Evolutionary conservation across 345 rosid genomes (phyloP).

Genomic region (Gossypium raimondii): DNA sequence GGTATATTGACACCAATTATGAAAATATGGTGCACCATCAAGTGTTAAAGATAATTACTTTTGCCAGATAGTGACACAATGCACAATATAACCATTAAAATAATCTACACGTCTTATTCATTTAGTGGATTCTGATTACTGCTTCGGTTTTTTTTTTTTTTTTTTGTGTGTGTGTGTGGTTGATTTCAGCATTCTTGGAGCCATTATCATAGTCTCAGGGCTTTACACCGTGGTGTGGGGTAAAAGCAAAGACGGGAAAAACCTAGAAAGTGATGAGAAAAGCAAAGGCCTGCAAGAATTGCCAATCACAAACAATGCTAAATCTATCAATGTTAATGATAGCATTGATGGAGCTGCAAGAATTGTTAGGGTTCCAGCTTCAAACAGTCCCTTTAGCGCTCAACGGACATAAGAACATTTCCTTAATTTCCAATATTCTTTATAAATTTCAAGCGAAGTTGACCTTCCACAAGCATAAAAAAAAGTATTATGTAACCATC

Average conservation of each 20-base stretch:
- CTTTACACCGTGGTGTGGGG: slow-evolving; percentile 90
- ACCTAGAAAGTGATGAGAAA: slow-evolving; percentile 27
- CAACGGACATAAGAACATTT: neutral
- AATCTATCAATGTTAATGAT: neutral
- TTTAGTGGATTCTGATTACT: neutral
- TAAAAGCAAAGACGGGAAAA: slow-evolving; percentile 59
- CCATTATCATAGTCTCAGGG: slow-evolving; percentile 66
- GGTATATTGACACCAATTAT: slow-evolving; percentile 35
- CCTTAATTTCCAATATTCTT: neutral
- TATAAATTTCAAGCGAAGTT: neutral
- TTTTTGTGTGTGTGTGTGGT: neutral
- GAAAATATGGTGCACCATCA: neutral
- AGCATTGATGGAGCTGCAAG: neutral
- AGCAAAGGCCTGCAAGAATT: slow-evolving; percentile 8
- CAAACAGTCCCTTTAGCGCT: neutral
- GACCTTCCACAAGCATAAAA: neutral
- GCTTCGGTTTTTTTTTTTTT: neutral
- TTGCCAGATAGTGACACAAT: neutral
- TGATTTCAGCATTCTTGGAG: slow-evolving; percentile 63
- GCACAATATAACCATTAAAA: neutral
- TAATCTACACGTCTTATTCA: neutral
- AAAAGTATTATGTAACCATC: neutral
- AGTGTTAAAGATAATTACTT: neutral
- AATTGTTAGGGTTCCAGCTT: neutral
- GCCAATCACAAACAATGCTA: neutral